These are phyloP conservation scores for Diaporthe batatas DNA, from an alignment of 2,329 filamentous ascomycete genomes.

Conservation along the genomic window DNA sequence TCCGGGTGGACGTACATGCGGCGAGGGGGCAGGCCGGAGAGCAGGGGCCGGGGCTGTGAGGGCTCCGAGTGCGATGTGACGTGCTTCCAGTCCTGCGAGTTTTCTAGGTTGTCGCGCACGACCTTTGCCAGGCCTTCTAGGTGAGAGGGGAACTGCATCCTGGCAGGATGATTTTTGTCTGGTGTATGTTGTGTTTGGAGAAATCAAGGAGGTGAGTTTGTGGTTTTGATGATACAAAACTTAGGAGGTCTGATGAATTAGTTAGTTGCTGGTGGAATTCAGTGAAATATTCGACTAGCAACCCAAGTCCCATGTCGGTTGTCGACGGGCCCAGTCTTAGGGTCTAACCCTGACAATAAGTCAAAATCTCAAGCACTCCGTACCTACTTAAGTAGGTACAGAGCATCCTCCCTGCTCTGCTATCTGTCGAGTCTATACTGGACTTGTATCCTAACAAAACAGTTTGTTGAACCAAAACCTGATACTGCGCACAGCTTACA, in stretches of 20 bases:
- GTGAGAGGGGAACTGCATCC: conserved; percentile 46
- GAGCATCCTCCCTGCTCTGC: neutral
- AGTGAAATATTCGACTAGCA: conserved; percentile 21
- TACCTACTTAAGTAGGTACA: too few relatives aligned
- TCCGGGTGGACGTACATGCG: conserved; percentile 85
- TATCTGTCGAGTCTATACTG: neutral
- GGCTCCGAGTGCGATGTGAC: conserved; percentile 67
- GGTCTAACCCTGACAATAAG: conserved; percentile 4
- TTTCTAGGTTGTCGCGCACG: conserved; percentile 77
- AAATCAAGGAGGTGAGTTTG: neutral
- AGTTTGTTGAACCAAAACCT: neutral
- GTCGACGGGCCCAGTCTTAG: neutral
- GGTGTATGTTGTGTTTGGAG: neutral
- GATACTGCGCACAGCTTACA: neutral
- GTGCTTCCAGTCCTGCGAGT: conserved; percentile 81
- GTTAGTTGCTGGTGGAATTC: neutral
- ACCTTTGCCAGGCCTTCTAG: conserved; percentile 64
- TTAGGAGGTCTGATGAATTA: neutral
- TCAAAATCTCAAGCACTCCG: too few relatives aligned
- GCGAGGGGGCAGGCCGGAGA: conserved; percentile 80
- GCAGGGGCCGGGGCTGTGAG: conserved; percentile 70
- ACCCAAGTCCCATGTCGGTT: neutral
- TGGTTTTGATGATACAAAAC: neutral
- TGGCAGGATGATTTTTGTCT: conserved; percentile 21
- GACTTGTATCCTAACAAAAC: neutral